Base-by-base conservation (phyloP, 306 rosid species). In the Herpetospermum pedunculosum region DNA sequence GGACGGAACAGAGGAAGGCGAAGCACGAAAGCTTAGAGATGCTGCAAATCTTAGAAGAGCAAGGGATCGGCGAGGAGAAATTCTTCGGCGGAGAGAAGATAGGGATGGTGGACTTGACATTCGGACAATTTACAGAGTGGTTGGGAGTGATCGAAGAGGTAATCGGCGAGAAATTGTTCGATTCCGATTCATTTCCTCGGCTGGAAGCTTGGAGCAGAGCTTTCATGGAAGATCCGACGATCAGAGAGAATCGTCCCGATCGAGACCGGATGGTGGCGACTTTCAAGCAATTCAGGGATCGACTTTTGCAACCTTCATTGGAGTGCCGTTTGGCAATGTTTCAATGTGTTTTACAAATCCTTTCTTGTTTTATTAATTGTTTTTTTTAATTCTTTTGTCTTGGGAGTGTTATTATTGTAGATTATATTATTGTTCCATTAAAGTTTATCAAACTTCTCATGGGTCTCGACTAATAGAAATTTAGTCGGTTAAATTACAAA, bases 121-220 rank as follows among this genome's bases (percentile, higher is more conserved):
- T 34, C 44, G 85, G 82, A 70, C 7, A 32, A 63, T n/a, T 82
- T 9, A 37, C 64, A 41, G 29, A 13, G 0, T 70, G 73, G 80
- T 19, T 78, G 14, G 82, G n/a, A 48, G 35, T 57, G 37, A 52
- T 50, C 1, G 74, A 81, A 78, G 80, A 78, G 29, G 30, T 58
- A 0, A 68, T 48, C 3, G 80, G 79, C 1, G 63, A 69, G 35
- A 74, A 57, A 34, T 6, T 90, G 35, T 52, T 86, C 15, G 81
- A 81, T n/a, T 69, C 83, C 0, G 35, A 12, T 12, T 12, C 48
- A 12, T 80, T 81, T 41, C 92, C 86, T 62, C 70, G 4, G 26
- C 30, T 87, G 75, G 73, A 75, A 64, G 75, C 80, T 50, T 86
- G 90, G 90, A 55, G 57, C 40, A 25, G 75, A n/a, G 83, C 77